Evolutionary conservation across 2,329 filamentous ascomycete genomes (phyloP), one percentile per base, ranked within the genome.

Genomic region (Chaetomium globosum): DNA sequence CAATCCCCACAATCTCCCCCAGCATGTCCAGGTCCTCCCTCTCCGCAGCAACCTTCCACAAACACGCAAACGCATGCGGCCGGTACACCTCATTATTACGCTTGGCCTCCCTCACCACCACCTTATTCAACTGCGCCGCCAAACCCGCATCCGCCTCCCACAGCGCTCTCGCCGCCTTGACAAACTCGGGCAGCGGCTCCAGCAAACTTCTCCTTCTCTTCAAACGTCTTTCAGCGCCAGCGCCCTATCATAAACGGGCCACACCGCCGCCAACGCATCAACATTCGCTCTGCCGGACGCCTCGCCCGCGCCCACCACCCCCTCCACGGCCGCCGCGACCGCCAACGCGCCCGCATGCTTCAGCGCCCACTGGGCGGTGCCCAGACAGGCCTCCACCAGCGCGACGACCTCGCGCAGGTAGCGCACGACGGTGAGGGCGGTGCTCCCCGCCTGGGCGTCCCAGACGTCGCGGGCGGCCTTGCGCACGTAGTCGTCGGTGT

Each of bases 181-280:
- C 87, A 71, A 98, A 95, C 65, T 87, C 85, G 4, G 92, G 89
- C 75, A 95, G 92, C 6, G 91, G 89, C 52, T 87, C 83, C 2
- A 98, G 81, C 36, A 99, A 99, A 85, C 70, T 87, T 88, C 77
- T 97, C 93, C 75, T 99, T 99, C 26, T 92, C 92, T 0, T 90
- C 85, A 82, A 97, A 99, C 0, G 93, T 97, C 82, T 97, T 97
- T 98, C 13, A 96, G 87, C 2, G 87, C 85, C 49, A 98, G 79
- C 1, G 91, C 87, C 73, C 90, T 92, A 69, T 97, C 92, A 56
- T 97, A 82, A 1, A 89, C 85, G 0, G 91, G 91, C 94, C 94
- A 99, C 26, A 97, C 80, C 19, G 80, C 79, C 69, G 83, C 80
- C 21, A 91, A 81, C 49, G 88, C 86, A 2, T 81, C 73, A 21